A percentile compares a stretch with the other conserved stretches of the same genome.
Evolutionary conservation across 345 rosid species (phyloP).

Genomic region (Arabidopsis thaliana): TAIR10.1 NC_003076.8:24328501-24329000

Average conservation of each 20-base stretch:
- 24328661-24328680: conserved; percentile 44
- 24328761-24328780: background rate
- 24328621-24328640: conserved; percentile 21
- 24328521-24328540: too few relatives aligned
- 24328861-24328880: conserved; percentile 30
- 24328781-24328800: background rate
- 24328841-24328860: conserved; percentile 13
- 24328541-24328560: too few relatives aligned
- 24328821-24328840: conserved; percentile 31
- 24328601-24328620: background rate
- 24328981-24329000: conserved; percentile 47
- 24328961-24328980: conserved; percentile 40
- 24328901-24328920: conserved; percentile 43
- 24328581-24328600: conserved; percentile 10
- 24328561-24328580: background rate
- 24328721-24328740: conserved; percentile 25
- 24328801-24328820: conserved; percentile 3
- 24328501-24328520: background rate
- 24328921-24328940: conserved; percentile 46
- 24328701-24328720: background rate
- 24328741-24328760: conserved; percentile 5
- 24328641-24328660: conserved; percentile 30
- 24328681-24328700: conserved; percentile 33
- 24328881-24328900: conserved; percentile 40
- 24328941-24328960: conserved; percentile 47